Percentiles rank a stretch among this genome's conserved stretches.
Conservation (phyloP, 129 eudicot species). For the Lactuca sativa region DNA sequence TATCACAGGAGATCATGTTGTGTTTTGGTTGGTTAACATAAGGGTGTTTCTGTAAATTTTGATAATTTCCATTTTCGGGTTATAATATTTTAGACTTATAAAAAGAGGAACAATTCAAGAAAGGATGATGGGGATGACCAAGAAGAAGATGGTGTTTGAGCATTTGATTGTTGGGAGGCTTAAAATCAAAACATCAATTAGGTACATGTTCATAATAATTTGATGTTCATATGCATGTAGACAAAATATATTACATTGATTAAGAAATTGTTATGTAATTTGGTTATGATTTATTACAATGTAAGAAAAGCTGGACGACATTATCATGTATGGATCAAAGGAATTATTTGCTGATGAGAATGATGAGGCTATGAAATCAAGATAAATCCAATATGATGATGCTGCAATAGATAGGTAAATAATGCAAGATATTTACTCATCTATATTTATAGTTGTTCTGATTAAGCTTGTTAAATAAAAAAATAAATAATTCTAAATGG, state of each 20-base stretch:
- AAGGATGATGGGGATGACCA: constrained; percentile 99
- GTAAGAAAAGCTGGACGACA: constrained; percentile 97
- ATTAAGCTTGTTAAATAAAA: too few species aligned
- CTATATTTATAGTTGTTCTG: too few species aligned
- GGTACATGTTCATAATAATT: constrained; percentile 45
- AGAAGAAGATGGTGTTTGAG: constrained; percentile 97
- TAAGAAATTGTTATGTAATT: neutral
- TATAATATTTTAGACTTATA: constrained; percentile 92
- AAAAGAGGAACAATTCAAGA: constrained; percentile 97
- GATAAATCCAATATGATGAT: constrained; percentile 97
- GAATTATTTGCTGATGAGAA: constrained; percentile 96
- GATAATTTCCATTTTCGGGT: constrained; percentile 50
- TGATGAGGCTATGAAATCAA: constrained; percentile 86
- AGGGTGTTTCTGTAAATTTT: neutral
- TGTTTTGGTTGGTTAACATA: neutral
- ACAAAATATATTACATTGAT: constrained; percentile 14
- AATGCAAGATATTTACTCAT: too few species aligned
- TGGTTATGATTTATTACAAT: constrained; percentile 22
- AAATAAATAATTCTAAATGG: constrained; percentile 2
- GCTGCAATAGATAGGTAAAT: constrained; percentile 84
- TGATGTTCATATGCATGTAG: too few species aligned
- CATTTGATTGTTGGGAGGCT: constrained; percentile 97
- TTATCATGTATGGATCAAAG: constrained; percentile 94
- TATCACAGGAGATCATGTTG: neutral
- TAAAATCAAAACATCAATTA: constrained; percentile 88